phyloP scores from a whole-genome alignment of 305 asterid genomes.

The Plantago lanceolata region DNA sequence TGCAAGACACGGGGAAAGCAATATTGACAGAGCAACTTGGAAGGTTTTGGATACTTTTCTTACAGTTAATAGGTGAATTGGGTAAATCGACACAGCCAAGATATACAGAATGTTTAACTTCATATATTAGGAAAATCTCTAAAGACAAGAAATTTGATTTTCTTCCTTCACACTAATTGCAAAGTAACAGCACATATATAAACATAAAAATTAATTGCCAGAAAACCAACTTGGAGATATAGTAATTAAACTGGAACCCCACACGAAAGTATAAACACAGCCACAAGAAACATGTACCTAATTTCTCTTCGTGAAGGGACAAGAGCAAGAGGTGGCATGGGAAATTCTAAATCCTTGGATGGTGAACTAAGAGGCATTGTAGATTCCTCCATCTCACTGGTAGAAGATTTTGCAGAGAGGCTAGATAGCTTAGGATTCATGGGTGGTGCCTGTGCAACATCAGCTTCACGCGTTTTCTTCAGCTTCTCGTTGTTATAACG shows the following conservation, averaged over 20 bases:
- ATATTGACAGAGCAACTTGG: slow-evolving; percentile 10
- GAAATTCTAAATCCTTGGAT: slow-evolving; percentile 65
- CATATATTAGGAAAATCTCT: neutral
- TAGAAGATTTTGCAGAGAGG: slow-evolving; percentile 29
- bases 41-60: slow-evolving; percentile 1
- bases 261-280: neutral
- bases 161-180: neutral
- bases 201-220: neutral
- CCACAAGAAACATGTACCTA: slow-evolving; percentile 41
- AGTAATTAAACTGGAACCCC: neutral
- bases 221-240: neutral
- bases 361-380: slow-evolving; percentile 41
- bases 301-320: slow-evolving; percentile 64
- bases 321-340: slow-evolving; percentile 93
- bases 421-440: slow-evolving; percentile 37
- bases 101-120: neutral
- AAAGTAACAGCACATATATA: too few species aligned
- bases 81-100: slow-evolving; percentile 10
- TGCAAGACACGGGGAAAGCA: slow-evolving; percentile 18
- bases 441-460: slow-evolving; percentile 32
- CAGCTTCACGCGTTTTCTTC: slow-evolving; percentile 52
- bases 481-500: slow-evolving; percentile 54
- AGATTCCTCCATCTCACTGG: slow-evolving; percentile 35
- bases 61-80: neutral
- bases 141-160: neutral